phyloP scores from a whole-genome alignment of 2,329 filamentous ascomycete genomes.

The Colletotrichum sublineola region DNA sequence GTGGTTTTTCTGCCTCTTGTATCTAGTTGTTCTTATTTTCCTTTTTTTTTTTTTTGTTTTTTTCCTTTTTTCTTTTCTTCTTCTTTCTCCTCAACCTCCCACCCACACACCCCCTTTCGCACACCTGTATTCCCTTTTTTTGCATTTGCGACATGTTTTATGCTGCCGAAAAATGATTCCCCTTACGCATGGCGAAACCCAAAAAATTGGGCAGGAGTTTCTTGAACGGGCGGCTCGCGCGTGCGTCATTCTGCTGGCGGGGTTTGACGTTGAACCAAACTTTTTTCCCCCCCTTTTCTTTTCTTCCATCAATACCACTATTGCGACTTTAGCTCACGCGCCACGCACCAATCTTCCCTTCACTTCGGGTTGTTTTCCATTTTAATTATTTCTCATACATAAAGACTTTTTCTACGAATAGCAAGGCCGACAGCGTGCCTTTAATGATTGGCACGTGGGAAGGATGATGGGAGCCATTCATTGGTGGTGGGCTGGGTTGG shows the following conservation, averaged over 20 bases:
- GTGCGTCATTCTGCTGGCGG: conserved; percentile 29
- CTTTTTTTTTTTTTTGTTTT: neutral
- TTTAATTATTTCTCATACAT: conserved; percentile 34
- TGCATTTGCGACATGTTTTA: conserved; percentile 40
- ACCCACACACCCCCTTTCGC: conserved; percentile 37
- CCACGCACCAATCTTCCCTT: conserved; percentile 15
- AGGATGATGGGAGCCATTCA: conserved; percentile 10
- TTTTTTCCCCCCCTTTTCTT: neutral
- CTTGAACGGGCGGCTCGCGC: conserved; percentile 35
- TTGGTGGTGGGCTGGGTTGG: neutral
- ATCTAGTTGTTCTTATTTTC: neutral
- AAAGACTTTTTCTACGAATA: conserved; percentile 27
- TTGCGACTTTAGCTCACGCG: conserved; percentile 27
- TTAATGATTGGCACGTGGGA: conserved; percentile 38
- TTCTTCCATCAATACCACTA: conserved; percentile 32
- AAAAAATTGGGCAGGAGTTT: conserved; percentile 40
- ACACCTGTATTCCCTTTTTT: conserved; percentile 14
- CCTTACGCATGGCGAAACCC: conserved; percentile 42
- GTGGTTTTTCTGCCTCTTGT: neutral
- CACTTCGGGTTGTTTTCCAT: conserved; percentile 26
- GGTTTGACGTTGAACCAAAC: neutral
- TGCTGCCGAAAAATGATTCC: conserved; percentile 41
- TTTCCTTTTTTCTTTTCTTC: neutral
- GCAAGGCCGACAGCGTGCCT: conserved; percentile 31
- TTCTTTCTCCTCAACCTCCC: conserved; percentile 24